These are phyloP conservation scores for Penicillium brasilianum DNA, from an alignment of 2,329 filamentous ascomycete genomes.

Conservation along the genomic window DNA sequence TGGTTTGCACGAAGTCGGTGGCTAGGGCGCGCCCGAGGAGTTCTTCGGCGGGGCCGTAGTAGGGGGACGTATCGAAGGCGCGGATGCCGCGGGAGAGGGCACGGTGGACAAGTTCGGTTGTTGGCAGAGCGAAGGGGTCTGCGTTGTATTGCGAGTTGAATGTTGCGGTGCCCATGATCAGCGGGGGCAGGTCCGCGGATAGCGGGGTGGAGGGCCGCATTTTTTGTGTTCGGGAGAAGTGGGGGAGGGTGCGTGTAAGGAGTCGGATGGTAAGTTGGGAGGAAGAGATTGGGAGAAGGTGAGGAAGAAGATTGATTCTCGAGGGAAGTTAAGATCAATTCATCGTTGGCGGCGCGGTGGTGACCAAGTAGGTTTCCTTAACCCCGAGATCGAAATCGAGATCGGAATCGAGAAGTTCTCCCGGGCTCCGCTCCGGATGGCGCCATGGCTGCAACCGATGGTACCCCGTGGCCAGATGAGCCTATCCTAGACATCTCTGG, in stretches of 20 bases:
- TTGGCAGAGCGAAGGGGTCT: constrained; percentile 56
- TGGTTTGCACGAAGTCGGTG: constrained; percentile 45
- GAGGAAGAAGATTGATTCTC: neutral
- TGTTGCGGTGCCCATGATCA: constrained; percentile 56
- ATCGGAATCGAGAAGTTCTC: constrained; percentile 11
- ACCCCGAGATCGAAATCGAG: constrained; percentile 10
- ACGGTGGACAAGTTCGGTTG: constrained; percentile 53
- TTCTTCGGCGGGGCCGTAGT: constrained; percentile 60
- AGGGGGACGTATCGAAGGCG: constrained; percentile 61
- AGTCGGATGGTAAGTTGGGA: neutral
- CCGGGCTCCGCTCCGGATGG: constrained; percentile 30
- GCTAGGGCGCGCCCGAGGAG: constrained; percentile 55
- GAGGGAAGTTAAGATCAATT: constrained; percentile 1
- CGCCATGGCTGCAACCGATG: constrained; percentile 33
- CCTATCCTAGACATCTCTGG: constrained; percentile 7
- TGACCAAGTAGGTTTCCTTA: constrained; percentile 5
- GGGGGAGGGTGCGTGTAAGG: neutral
- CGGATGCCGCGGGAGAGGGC: constrained; percentile 55
- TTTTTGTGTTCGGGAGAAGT: constrained; percentile 4
- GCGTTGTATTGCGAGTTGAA: constrained; percentile 57
- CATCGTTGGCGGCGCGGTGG: constrained; percentile 1
- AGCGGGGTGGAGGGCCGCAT: constrained; percentile 42
- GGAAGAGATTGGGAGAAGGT: neutral
- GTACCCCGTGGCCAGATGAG: constrained; percentile 5
- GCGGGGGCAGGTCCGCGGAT: constrained; percentile 50